Conservation (phyloP, 371 early-diverging fungal genomes). For the Umbelopsis sp. region DNA sequence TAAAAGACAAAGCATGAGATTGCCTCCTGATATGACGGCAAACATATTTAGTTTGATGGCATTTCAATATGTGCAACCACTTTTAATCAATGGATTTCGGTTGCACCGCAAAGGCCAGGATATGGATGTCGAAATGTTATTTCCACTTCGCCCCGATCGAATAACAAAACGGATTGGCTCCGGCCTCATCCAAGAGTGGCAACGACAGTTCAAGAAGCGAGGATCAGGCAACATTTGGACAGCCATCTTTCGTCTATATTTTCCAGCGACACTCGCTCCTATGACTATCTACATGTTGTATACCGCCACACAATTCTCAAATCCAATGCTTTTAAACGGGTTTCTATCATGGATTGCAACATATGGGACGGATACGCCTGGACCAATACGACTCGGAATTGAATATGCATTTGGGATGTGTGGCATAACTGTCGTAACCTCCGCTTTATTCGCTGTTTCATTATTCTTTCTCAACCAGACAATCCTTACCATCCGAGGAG, state of each 20-base stretch:
- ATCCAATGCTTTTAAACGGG: constrained; percentile 77
- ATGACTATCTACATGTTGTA: not conserved
- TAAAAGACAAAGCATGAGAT: not conserved
- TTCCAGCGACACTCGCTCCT: not conserved
- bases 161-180: not conserved
- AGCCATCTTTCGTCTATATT: not conserved
- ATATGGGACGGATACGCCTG: constrained; percentile 48
- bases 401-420: constrained; percentile 70
- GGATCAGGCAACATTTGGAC: not conserved
- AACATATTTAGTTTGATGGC: constrained; percentile 13
- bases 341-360: constrained; percentile 77
- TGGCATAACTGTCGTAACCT: constrained; percentile 75
- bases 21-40: constrained; percentile 11
- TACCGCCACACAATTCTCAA: constrained; percentile 63
- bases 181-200: not conserved
- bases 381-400: constrained; percentile 67
- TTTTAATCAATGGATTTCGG: not conserved
- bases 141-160: not conserved
- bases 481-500: constrained; percentile 83
- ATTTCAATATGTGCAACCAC: constrained; percentile 13
- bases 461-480: constrained; percentile 78
- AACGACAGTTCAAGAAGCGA: not conserved
- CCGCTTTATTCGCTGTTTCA: constrained; percentile 87
- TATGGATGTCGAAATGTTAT: constrained; percentile 8
- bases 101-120: constrained; percentile 4